Evolutionary conservation across 208 protist genomes (phyloP).

Genomic region (Trypanosoma platydactyli): DNA sequence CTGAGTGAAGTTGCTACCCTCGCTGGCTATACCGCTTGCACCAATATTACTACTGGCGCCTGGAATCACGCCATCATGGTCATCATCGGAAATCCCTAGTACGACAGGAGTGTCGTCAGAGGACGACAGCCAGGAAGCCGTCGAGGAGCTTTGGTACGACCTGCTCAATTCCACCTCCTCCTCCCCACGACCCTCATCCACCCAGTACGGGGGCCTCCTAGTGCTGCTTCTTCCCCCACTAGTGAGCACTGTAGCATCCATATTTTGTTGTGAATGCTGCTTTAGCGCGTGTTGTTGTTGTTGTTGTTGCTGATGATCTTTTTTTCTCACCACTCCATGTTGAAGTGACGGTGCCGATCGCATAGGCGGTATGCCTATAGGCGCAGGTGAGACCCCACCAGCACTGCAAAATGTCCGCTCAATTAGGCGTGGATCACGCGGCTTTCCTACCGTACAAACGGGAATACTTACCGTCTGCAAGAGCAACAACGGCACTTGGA

Average conservation of each 20-base stretch:
- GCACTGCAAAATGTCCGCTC: conserved; percentile 19
- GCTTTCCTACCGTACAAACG: conserved; percentile 26
- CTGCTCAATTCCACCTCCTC: conserved; percentile 79
- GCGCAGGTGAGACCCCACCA: conserved; percentile 14
- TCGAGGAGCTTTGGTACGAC: conserved; percentile 60
- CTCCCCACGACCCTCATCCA: conserved; percentile 49
- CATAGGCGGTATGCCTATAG: background rate
- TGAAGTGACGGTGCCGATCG: too few relatives aligned
- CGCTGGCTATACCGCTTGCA: background rate
- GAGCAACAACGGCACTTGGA: conserved; percentile 68
- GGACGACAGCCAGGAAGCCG: conserved; percentile 67
- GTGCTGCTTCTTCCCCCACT: background rate
- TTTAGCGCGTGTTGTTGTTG: background rate
- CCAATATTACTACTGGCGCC: background rate
- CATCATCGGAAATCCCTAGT: conserved; percentile 2
- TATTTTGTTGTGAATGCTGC: conserved; percentile 19
- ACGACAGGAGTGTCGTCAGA: conserved; percentile 28
- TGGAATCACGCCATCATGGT: background rate
- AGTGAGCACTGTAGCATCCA: background rate
- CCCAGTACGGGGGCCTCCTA: conserved; percentile 26
- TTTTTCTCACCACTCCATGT: too few relatives aligned
- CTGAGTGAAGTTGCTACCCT: background rate
- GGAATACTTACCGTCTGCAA: conserved; percentile 72
- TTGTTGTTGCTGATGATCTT: background rate
- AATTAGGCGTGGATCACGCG: conserved; percentile 14